Conservation (phyloP, 2,329 filamentous ascomycete genomes). For the Blastomyces percursus region DNA sequence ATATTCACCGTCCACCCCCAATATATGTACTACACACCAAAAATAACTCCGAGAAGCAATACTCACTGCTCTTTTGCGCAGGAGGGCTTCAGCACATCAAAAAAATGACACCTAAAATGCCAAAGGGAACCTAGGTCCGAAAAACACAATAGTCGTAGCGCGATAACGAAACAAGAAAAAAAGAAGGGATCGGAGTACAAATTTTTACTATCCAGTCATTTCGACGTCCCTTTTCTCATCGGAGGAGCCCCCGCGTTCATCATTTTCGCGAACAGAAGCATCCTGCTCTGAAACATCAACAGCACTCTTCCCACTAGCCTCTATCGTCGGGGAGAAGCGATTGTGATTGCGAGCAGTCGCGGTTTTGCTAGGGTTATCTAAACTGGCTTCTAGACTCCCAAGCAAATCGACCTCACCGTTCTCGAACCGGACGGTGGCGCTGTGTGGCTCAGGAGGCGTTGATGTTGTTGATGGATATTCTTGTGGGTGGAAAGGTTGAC, state of each 20-base stretch:
- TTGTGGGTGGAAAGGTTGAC: neutral
- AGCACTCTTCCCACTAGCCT: neutral
- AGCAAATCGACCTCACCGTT: conserved; percentile 37
- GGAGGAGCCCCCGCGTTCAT: neutral
- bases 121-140: neutral
- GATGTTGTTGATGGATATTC: neutral
- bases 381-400: conserved; percentile 38
- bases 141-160: neutral
- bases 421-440: conserved; percentile 13
- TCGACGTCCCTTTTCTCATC: conserved; percentile 2
- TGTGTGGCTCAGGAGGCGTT: neutral
- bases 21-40: neutral
- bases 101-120: neutral
- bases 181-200: neutral
- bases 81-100: neutral
- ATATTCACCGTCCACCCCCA: neutral
- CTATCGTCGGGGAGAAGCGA: neutral
- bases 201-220: neutral
- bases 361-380: conserved; percentile 14
- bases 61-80: neutral
- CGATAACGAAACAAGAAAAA: neutral
- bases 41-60: neutral
- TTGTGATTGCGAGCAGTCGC: neutral
- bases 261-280: neutral
- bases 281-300: neutral